Evolutionary conservation across 1,284 basidiomycete species (phyloP).

Genomic region (Cutaneotrichosporon cavernicola): DNA sequence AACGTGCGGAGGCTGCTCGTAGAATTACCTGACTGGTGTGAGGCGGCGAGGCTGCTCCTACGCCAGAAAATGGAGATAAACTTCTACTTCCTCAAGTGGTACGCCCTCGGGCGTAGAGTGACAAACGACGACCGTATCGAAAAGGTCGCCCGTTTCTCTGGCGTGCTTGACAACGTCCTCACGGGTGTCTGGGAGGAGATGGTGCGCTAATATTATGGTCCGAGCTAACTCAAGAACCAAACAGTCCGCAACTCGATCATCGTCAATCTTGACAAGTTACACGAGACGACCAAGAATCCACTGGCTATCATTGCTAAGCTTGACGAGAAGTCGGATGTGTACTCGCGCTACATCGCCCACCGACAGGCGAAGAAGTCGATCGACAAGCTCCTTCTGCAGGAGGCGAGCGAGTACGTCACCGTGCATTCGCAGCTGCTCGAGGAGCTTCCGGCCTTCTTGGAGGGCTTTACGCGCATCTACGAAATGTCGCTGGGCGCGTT

Average conservation of each 20-base stretch:
- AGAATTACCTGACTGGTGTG: conserved; percentile 45
- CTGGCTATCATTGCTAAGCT: conserved; percentile 44
- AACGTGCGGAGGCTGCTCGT: conserved; percentile 44
- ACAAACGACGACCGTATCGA: conserved; percentile 39
- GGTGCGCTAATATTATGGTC: conserved; percentile 32
- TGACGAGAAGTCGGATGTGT: conserved; percentile 44
- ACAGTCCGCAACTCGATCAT: conserved; percentile 45
- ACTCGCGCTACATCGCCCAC: conserved; percentile 41
- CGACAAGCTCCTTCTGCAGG: conserved; percentile 38
- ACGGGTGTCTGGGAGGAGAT: conserved; percentile 39
- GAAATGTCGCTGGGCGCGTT: conserved; percentile 45
- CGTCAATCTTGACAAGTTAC: conserved; percentile 44
- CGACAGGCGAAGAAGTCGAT: conserved; percentile 34
- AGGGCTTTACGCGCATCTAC: conserved; percentile 47
- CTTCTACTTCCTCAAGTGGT: conserved; percentile 38
- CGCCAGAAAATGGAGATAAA: conserved; percentile 36
- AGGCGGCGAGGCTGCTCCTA: conserved; percentile 40
- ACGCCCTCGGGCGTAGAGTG: conserved; percentile 38
- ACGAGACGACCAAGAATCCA: conserved; percentile 45
- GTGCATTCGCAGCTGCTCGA: conserved; percentile 53
- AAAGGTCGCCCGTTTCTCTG: conserved; percentile 45
- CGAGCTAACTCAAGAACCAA: conserved; percentile 31
- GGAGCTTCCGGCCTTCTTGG: conserved; percentile 50
- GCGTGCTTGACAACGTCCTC: conserved; percentile 40
- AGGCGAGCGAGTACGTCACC: conserved; percentile 50